These are phyloP conservation scores for Metschnikowia lunata DNA, from an alignment of 805 yeast species.

Conservation along the genomic window DNA sequence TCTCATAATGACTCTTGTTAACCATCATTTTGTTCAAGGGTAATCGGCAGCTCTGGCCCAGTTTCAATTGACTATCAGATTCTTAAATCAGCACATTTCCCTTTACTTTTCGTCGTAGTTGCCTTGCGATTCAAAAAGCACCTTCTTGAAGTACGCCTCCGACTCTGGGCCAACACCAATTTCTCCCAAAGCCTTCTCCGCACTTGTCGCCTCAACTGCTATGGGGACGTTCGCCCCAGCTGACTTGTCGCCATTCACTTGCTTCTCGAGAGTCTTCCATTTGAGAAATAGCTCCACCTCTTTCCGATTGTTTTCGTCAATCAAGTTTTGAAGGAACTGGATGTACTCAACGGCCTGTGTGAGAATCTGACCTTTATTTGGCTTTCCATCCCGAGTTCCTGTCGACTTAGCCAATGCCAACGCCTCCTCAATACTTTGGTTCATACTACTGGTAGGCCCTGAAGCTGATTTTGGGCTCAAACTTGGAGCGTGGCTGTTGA, in stretches of 20 bases:
- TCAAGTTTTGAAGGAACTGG: slow-evolving; percentile 59
- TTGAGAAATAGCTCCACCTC: slow-evolving; percentile 70
- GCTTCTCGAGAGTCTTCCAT: slow-evolving; percentile 50
- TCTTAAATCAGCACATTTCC: background rate
- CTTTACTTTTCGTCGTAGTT: background rate
- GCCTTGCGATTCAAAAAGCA: slow-evolving; percentile 9
- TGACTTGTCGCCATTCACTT: background rate
- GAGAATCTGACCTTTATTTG: slow-evolving; percentile 78
- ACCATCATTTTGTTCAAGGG: no score
- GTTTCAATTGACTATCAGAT: no score
- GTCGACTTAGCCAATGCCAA: slow-evolving; percentile 12
- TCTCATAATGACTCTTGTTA: no score
- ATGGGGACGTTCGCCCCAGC: slow-evolving; percentile 38
- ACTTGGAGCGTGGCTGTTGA: background rate
- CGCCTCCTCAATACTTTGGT: slow-evolving; percentile 3
- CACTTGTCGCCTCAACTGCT: slow-evolving; percentile 58
- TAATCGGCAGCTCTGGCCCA: no score
- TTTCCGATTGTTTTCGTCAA: slow-evolving; percentile 72
- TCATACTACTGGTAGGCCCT: background rate
- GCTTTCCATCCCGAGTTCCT: slow-evolving; percentile 80
- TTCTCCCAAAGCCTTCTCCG: slow-evolving; percentile 68
- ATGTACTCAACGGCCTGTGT: slow-evolving; percentile 74
- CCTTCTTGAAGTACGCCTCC: slow-evolving; percentile 26
- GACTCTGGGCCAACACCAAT: slow-evolving; percentile 83
- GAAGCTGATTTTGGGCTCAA: slow-evolving; percentile 5